These are phyloP conservation scores for Maudiozyma saulgeensis DNA, from an alignment of 805 yeast genomes.

Conservation along the genomic window DNA sequence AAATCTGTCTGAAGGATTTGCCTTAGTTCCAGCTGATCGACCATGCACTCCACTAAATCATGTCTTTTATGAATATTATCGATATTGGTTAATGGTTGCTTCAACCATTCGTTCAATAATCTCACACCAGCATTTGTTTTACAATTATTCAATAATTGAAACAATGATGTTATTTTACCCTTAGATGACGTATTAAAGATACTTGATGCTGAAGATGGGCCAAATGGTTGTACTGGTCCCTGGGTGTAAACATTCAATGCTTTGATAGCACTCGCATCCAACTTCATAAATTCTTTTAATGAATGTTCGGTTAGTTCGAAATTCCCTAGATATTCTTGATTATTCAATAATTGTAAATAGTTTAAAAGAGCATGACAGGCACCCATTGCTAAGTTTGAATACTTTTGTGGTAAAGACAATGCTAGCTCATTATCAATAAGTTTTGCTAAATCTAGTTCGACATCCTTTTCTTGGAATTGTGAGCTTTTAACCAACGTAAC, in stretches of 20 bases:
- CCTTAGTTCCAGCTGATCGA: constrained; percentile 61
- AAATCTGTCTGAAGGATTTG: constrained; percentile 57
- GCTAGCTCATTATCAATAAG: constrained; percentile 46
- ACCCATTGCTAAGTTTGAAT: constrained; percentile 21
- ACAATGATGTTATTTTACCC: constrained; percentile 50
- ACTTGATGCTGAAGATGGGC: constrained; percentile 7
- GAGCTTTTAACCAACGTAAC: constrained; percentile 49
- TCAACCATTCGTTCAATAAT: constrained; percentile 84
- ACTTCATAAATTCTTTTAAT: constrained; percentile 72
- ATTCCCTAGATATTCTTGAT: constrained; percentile 44
- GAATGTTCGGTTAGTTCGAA: constrained; percentile 57
- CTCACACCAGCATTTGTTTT: constrained; percentile 85
- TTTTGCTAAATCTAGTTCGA: constrained; percentile 70
- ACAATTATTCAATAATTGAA: constrained; percentile 79
- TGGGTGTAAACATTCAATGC: constrained; percentile 80
- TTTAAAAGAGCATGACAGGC: constrained; percentile 46
- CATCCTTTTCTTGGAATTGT: constrained; percentile 54
- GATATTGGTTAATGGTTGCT: constrained; percentile 78
- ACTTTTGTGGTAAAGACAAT: constrained; percentile 22
- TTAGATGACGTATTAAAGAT: constrained; percentile 8
- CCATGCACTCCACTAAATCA: constrained; percentile 58
- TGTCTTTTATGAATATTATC: constrained; percentile 59
- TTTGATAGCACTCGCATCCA: constrained; percentile 82
- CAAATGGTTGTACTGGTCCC: constrained; percentile 14
- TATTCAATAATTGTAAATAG: constrained; percentile 56